Evolutionary conservation across 2,329 filamentous ascomycete genomes (phyloP), one percentile per base, ranked within the genome.

Genomic region (Dothidotthia symphoricarpi): DNA sequence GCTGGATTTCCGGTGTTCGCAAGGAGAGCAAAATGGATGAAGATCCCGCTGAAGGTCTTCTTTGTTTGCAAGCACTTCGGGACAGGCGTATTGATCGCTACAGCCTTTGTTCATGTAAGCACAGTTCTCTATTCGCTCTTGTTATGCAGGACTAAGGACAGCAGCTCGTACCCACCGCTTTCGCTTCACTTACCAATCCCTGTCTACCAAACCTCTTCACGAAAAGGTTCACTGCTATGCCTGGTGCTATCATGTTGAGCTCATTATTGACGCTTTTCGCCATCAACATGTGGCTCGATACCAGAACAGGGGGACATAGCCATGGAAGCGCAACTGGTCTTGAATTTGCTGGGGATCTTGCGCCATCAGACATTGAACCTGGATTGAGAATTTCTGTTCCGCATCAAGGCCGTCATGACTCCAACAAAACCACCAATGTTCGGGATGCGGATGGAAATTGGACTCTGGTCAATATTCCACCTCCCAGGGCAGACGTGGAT

Each of bases 11-110:
- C 66, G 16, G 64, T 69, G 7, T 55, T 68, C 10, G 66, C 66
- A 3, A 69, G 68, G 52, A 81, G 79, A 60, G 65, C 81, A 50
- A 74, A 65, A 37, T 77, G 75, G 74, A 65, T 82, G 55, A 79
- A 76, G 61, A 75, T 81, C 7, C 76, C 77, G 0, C 67, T 74
- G 1, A 74, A 71, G 47, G 57, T 78, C 22, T 81, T 82, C 62
- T 82, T 82, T 57, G 75, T 77, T 38, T 81, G 77, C 64, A 82
- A 82, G 51, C 78, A 82, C 53, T 68, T 68, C 35, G 65, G 87
- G 57, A 93, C 87, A 1, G 87, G 87, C 42, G 88, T 93, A 14
- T 73, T 93, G n/a, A 83, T 93, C 45, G 86, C 88, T 9, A 93
- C 87, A 1, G 86, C 87, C 38, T 93, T 93, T 57, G 86, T 91